phyloP scores from a whole-genome alignment of 1,284 basidiomycete species.

The Naganishia sp. region DNA sequence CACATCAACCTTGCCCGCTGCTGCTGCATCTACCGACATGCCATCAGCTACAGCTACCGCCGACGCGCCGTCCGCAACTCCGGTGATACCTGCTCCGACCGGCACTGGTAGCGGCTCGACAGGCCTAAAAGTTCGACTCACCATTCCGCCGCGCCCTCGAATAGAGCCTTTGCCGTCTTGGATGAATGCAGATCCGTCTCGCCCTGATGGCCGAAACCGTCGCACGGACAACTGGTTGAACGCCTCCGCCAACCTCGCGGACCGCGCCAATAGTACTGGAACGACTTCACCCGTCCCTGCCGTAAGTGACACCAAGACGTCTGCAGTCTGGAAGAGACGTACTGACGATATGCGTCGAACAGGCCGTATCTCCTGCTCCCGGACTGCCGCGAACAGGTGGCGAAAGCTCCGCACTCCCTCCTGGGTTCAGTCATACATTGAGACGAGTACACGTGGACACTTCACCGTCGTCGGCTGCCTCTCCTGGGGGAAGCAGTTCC shows the following conservation, averaged over 20 bases:
- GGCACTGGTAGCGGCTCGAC: not conserved
- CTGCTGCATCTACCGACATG: not conserved
- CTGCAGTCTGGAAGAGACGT: too few relatives aligned
- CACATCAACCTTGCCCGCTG: too few relatives aligned
- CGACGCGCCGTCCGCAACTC: not conserved
- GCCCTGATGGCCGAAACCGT: not conserved
- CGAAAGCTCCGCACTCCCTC: conserved; percentile 1
- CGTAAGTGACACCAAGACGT: conserved; percentile 1
- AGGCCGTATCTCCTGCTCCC: conserved; percentile 9
- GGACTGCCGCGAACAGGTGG: not conserved
- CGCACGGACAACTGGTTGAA: conserved; percentile 7
- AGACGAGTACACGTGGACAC: conserved; percentile 21
- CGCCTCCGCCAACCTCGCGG: not conserved
- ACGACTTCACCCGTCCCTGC: conserved; percentile 9
- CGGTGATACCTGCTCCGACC: not conserved
- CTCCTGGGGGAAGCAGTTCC: conserved; percentile 15
- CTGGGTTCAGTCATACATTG: conserved; percentile 13
- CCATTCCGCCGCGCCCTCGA: conserved; percentile 13
- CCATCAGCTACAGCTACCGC: not conserved
- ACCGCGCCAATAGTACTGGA: conserved; percentile 12
- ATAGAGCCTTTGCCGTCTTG: conserved; percentile 23
- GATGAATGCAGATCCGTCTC: conserved; percentile 15
- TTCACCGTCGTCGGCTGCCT: conserved; percentile 5
- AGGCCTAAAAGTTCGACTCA: conserved; percentile 9
- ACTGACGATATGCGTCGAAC: not conserved